Percentiles rank a stretch among this genome's conserved stretches.
phyloP scores from a whole-genome alignment of 2,329 filamentous ascomycete genomes.

The Gnomoniopsis smithogilvyi region DNA sequence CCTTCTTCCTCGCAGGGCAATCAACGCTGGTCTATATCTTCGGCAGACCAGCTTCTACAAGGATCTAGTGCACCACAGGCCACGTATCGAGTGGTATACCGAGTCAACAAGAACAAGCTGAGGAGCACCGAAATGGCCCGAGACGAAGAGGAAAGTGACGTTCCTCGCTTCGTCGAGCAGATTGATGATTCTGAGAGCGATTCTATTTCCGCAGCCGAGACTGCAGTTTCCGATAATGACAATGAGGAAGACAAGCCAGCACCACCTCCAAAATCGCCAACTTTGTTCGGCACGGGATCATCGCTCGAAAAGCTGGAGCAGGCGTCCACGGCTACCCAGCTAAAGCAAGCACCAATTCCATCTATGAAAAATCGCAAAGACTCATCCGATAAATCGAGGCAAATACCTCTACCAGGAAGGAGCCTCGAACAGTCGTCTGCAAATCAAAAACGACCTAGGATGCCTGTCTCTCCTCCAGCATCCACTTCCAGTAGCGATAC shows the following conservation, averaged over 20 bases:
- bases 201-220: slow-evolving; percentile 24
- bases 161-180: slow-evolving; percentile 20
- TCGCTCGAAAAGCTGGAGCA: not conserved
- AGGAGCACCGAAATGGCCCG: slow-evolving; percentile 34
- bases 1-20: slow-evolving; percentile 30
- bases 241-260: slow-evolving; percentile 17
- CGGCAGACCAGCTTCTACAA: slow-evolving; percentile 17
- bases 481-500: slow-evolving; percentile 20
- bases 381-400: slow-evolving; percentile 15
- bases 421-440: slow-evolving; percentile 33
- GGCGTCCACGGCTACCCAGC: not conserved
- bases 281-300: not conserved
- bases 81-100: slow-evolving; percentile 57
- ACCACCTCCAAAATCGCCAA: slow-evolving; percentile 21
- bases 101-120: slow-evolving; percentile 51
- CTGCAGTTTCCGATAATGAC: slow-evolving; percentile 22
- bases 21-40: slow-evolving; percentile 10
- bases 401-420: slow-evolving; percentile 22
- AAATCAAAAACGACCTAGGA: slow-evolving; percentile 45
- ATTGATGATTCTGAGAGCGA: slow-evolving; percentile 27
- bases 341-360: not conserved
- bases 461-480: slow-evolving; percentile 27
- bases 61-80: slow-evolving; percentile 20
- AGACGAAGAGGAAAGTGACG: slow-evolving; percentile 20
- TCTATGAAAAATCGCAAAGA: slow-evolving; percentile 5